Evolutionary conservation across 2,329 filamentous ascomycete species (phyloP).

Genomic region (Hypocreales sp.): DNA sequence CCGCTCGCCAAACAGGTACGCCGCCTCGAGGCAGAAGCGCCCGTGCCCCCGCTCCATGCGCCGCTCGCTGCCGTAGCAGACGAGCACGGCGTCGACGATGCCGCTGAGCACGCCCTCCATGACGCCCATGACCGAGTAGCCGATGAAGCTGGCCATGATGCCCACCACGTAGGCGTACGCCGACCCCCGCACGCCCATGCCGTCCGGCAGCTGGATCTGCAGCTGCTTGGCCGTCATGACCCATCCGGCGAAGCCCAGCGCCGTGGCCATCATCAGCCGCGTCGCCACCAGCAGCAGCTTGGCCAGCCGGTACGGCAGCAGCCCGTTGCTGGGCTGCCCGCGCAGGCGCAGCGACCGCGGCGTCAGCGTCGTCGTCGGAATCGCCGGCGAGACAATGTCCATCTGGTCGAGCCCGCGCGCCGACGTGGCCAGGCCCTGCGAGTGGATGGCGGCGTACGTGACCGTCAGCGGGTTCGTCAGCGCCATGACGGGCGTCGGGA

Average conservation of each 20-base stretch:
- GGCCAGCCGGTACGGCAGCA: constrained; percentile 80
- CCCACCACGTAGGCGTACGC: constrained; percentile 92
- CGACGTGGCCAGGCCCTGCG: constrained; percentile 61
- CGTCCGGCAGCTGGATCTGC: constrained; percentile 39
- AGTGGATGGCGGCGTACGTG: constrained; percentile 89
- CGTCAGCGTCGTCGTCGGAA: constrained; percentile 58
- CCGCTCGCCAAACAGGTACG: constrained; percentile 68
- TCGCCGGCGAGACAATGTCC: constrained; percentile 58
- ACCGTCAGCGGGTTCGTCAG: constrained; percentile 84
- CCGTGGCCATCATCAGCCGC: constrained; percentile 78
- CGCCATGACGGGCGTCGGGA: constrained; percentile 72
- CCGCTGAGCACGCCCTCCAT: constrained; percentile 81
- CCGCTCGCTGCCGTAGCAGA: constrained; percentile 89
- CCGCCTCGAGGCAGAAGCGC: constrained; percentile 84
- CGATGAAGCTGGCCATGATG: constrained; percentile 82
- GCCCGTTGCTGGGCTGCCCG: constrained; percentile 27
- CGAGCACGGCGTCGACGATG: constrained; percentile 73
- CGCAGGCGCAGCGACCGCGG: constrained; percentile 32
- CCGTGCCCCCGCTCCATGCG: constrained; percentile 50
- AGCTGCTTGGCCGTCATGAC: constrained; percentile 78
- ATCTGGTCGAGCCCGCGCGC: constrained; percentile 70
- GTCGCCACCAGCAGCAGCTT: constrained; percentile 87
- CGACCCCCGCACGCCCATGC: constrained; percentile 52
- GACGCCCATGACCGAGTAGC: constrained; percentile 81
- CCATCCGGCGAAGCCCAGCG: constrained; percentile 91